Base-by-base conservation (phyloP, 352 stramenopile species). In the Globisporangium solare region DNA sequence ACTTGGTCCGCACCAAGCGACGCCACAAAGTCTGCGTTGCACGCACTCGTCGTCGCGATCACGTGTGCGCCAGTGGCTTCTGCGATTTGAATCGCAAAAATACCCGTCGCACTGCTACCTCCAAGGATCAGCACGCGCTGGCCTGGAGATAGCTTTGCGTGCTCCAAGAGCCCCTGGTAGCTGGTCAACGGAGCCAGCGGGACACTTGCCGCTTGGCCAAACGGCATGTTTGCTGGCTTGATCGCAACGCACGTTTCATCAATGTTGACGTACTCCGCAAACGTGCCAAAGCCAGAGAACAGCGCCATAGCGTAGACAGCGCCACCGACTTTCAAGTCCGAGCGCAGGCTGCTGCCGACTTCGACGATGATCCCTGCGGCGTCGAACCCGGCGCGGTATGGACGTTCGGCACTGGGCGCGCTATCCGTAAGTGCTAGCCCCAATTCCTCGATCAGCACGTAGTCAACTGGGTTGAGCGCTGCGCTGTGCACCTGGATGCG, bases 401-500 rank as follows among this genome's bases (percentile, higher is more conserved):
- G 37, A 15, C 66, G 66, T 48, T 71, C 66, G 24, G 24, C 47
- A 60, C 61, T n/a, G 60, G 35, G 14, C 64, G 60, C 10, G 65
- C 60, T 61, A 14, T 63, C 70, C 3, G 39, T 27, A 39, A 84
- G 63, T 21, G 60, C 54, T 11, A 8, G n/a, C 17, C 66, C 61
- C 18, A 13, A 22, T 32, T 66, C 49, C 46, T 74, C 58, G 27
- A 79, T 71, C 39, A 86, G 50, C 64, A 83, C 83, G 49, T 83
- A 83, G 58, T 89, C 79, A 6, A 77, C 72, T 14, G 80, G 77
- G 65, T 90, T 88, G 46, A 88, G 73, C 6, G 68, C 80, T 0
- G 77, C 73, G 20, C 74, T 76, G 54, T 78, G 71, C 6, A 90
- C 76, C 47, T 81, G 76, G 55, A 90, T 66, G 40, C 79, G 58